Percentiles rank a stretch among this genome's conserved stretches.
Conservation (phyloP, 1,284 basidiomycete genomes). For the Thelephora terrestris region DNA sequence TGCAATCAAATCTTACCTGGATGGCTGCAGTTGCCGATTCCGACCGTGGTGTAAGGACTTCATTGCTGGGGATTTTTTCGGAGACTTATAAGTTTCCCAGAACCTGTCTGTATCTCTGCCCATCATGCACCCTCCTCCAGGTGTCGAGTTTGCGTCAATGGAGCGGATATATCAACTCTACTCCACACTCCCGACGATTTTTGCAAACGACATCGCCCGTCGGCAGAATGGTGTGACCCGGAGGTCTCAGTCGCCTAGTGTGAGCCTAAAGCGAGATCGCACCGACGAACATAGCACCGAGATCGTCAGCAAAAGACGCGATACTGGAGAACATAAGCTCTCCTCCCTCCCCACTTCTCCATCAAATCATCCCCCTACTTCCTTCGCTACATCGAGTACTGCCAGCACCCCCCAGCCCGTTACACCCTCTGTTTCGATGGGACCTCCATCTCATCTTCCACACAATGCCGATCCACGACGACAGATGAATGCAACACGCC, state of each 20-base stretch:
- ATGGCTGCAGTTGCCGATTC: conserved; percentile 53
- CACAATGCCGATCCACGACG: neutral
- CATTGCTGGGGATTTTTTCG: neutral
- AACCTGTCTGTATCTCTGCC: conserved; percentile 32
- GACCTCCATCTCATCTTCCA: neutral
- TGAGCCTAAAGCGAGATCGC: conserved; percentile 49
- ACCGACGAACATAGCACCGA: conserved; percentile 33
- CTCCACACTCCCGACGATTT: conserved; percentile 44
- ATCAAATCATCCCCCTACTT: conserved; percentile 11
- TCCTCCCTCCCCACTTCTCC: conserved; percentile 16
- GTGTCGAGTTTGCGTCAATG: conserved; percentile 38
- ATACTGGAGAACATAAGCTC: conserved; percentile 51
- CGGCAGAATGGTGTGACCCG: conserved; percentile 26
- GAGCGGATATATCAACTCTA: conserved; percentile 57
- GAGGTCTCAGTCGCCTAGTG: conserved; percentile 11
- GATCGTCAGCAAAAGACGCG: conserved; percentile 51
- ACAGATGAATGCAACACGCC: neutral
- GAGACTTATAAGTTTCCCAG: conserved; percentile 7
- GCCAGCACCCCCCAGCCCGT: conserved; percentile 1
- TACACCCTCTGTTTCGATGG: conserved; percentile 9
- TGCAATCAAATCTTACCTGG: conserved; percentile 61
- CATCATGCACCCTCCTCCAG: conserved; percentile 44
- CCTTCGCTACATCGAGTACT: conserved; percentile 10
- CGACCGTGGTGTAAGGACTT: conserved; percentile 26
- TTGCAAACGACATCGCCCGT: conserved; percentile 53